Evolutionary conservation across 2,329 filamentous ascomycete genomes (phyloP), one percentile per base, ranked within the genome.

Genomic region (Metarhizium anisopliae): DNA sequence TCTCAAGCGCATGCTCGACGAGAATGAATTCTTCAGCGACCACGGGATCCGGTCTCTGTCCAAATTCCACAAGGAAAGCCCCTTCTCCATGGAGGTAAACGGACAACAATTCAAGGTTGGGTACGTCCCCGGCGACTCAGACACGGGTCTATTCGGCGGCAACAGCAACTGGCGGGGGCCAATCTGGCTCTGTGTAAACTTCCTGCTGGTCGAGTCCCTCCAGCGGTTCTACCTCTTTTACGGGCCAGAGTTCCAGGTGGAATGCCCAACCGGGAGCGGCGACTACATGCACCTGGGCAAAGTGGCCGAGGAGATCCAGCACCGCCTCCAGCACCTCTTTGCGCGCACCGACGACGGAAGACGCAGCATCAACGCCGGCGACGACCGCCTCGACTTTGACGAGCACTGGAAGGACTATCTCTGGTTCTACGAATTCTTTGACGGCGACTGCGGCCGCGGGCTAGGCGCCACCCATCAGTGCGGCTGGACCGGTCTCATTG

Each of bases 141-240:
- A 97, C 73, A 96, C 89, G 65, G 90, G 90, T 3, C 81, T 97
- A 5, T 97, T 97, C 66, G 93, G 93, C 54, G 93, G 93, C 62
- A 97, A 97, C 80, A 96, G 91, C 71, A 97, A 97, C 72, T 97
- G 93, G 93, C 84, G 93, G 74, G 93, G 88, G 1, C 93, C 94
- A 0, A 93, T 96, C 63, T 97, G 93, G 93, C 80, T 96, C 51
- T 94, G 90, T 59, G 91, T 96, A 74, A 97, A 97, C 73, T 96
- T 96, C 74, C 74, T 97, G 54, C 81, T 97, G 14, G 87, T 97
- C 45, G 93, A 97, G 70, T 93, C 92, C 6, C 81, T 96, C n/a
- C 89, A 96, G 65, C 82, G 93, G 36, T 97, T 95, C 77, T 95
- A 90, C 75, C 87, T 97, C 73, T 97, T 96, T 77, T 96, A 97